Evolutionary conservation across 2,329 filamentous ascomycete species (phyloP), one percentile per base, ranked within the genome.

Genomic region (Fusarium sp.): DNA sequence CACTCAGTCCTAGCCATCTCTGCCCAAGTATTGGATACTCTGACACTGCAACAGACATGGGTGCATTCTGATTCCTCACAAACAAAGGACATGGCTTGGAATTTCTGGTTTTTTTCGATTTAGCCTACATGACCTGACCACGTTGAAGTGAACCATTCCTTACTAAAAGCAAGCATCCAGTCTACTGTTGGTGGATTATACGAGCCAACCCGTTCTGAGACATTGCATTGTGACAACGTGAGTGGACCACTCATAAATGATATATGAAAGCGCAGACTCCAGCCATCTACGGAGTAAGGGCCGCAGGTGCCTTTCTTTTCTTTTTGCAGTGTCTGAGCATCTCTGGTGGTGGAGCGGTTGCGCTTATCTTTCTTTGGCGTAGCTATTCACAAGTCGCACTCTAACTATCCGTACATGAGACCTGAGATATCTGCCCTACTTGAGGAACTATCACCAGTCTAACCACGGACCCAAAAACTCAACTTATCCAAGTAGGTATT

Each of bases 81-180:
- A 62, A 62, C 56, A 62, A 55, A 62, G 56, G 41, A 56, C 43
- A 55, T 32, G 41, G n/a, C 33, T 25, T 35, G 56, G 22, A 39
- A 19, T 30, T 27, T 35, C 41, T 30, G 43, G 15, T 27, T 40
- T 32, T 49, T 32, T 43, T 27, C 13, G n/a, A 23, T 33, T 13
- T 23, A 39, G 19, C 14, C 27, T 43, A 33, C 30, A 30, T 30
- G 27, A 30, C 27, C 10, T 30, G 14, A n/a, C 51, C 27, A 55
- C 20, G 43, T 50, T 62, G 19, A 48, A 30, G 30, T 39, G 15
- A 20, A 40, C 37, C 27, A 53, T 53, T 17, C 35, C 14, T 51
- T 19, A 55, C 44, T 19, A 46, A 46, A 47, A 45, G 46, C 56
- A 47, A 62, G 35, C 41, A n/a, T 40, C 10, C 22, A 14, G 41